Base-by-base conservation (phyloP, 164 flowering plant species). In the Chimonanthus salicifolius region DNA sequence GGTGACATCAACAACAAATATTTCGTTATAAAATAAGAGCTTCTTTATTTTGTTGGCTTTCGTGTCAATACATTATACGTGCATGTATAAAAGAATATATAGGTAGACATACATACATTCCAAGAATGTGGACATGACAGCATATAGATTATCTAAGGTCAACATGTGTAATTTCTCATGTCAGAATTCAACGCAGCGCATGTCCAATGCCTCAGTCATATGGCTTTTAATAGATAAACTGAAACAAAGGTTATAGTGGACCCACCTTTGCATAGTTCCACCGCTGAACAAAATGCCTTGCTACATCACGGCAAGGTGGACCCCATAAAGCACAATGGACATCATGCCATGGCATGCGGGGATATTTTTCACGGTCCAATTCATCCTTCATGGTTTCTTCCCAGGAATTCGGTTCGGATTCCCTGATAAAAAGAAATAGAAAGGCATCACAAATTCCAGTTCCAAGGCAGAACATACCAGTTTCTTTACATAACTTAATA, bases 291-390 rank as follows among this genome's bases (percentile, higher is more conserved):
- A 96, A 94, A 73, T 96, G 99, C 76, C 99, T 86, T 64, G 99
- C 99, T 47, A 91, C 81, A 80, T 96, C 99, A 68, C 97, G 97
- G 70, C 98, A 93, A 75, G 99, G 97, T 49, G 99, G 98, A 51
- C 99, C 99, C 98, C 97, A 96, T 0, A 96, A 86, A 51, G 99
- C 99, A 89, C 99, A 96, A 76, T 96, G 99, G 68, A 95, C 97
- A 81, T 95, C 99, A 87, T 95, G 99, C 99, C 99, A 95, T 74
- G 99, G 99, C 99, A 95, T 95, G 45, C 99, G 97, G 54, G 99
- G 99, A 84, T 92, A 88, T 80, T 87, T 93, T 75, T 4, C 76
- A 69, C 99, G 96, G 81, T 93, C 97, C 83, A 95, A 64, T 75
- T 93, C 96, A 86, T 95, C 99, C 80, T 86, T 95, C 94, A 92